Evolutionary conservation across 768 basidiomycete genomes (phyloP).

Genomic region (Termitomyces sp.): DNA sequence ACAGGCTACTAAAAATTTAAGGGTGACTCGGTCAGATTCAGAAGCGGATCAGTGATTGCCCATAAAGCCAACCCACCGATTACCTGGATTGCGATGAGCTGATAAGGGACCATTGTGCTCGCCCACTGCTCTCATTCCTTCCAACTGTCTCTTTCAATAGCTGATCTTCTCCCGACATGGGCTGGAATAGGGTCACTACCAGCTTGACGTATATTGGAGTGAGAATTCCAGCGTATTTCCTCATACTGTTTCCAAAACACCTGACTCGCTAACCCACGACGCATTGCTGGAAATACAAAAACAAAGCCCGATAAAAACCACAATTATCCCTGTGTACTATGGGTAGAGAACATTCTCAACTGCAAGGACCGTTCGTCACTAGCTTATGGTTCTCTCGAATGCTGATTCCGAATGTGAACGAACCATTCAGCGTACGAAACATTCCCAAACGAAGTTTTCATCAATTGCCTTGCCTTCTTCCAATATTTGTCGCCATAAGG

Average conservation of each 20-base stretch:
- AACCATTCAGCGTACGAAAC: constrained; percentile 30
- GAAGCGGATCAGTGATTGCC: background rate
- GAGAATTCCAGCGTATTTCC: constrained; percentile 15
- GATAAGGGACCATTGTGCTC: constrained; percentile 21
- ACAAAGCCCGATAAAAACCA: constrained; percentile 22
- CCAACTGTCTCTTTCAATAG: constrained; percentile 26
- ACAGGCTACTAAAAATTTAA: background rate
- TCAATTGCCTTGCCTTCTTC: too few relatives aligned
- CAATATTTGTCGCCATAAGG: too few relatives aligned
- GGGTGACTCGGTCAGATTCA: background rate
- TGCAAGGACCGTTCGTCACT: constrained; percentile 28
- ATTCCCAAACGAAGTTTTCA: too few relatives aligned
- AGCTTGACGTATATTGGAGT: constrained; percentile 10
- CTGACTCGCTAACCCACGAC: constrained; percentile 28
- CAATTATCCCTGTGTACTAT: constrained; percentile 22
- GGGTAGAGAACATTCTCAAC: constrained; percentile 31
- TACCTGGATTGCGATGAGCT: constrained; percentile 24
- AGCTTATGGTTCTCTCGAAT: constrained; percentile 21
- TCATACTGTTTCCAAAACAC: constrained; percentile 21
- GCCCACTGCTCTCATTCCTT: constrained; percentile 28
- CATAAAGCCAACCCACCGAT: background rate
- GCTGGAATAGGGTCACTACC: constrained; percentile 10
- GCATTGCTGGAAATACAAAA: constrained; percentile 27
- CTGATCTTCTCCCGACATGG: constrained; percentile 26
- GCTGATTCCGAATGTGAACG: constrained; percentile 39